Base-by-base conservation (phyloP, 768 basidiomycete genomes). In the Lactarius tabidus region DNA sequence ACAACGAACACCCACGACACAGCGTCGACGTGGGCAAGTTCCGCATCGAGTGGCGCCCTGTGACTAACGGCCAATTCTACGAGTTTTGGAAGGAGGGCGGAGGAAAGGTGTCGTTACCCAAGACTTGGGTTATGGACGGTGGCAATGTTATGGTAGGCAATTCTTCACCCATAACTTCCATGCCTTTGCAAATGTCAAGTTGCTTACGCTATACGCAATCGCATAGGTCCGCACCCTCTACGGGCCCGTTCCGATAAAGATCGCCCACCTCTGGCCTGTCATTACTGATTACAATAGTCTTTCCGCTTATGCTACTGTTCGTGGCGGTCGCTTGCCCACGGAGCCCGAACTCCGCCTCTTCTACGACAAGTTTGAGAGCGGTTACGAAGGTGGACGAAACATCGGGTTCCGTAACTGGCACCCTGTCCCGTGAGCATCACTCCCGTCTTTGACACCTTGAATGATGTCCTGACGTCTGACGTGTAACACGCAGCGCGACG, bases 321-420 rank as follows among this genome's bases (percentile, higher is more conserved):
- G 94, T 70, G 95, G 95, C n/a, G 97, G 96, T 1, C 85, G 97
- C 55, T 78, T 99, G 23, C 97, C 97, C 0, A 95, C 91, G 3
- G 93, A 97, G 75, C 80, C 87, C 0, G 97, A 98, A 77, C 82
- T 97, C 43, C 81, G 88, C 6, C 73, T 89, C 18, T 95, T 96
- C 78, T 81, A 86, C 70, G 85, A 90, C 71, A 85, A 83, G 71
- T 90, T 90, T 62, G 82, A 88, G 52, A 81, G 80, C 39, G 89
- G 90, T 0, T 91, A 87, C 62, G 88, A 86, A 68, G 89, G 88
- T 23, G 89, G 88, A 39, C 83, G 86, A 1, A 98, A 98, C 72
- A 73, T 87, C 57, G 96, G 94, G 1, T 92, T 96, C 74, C 83
- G 90, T 67, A 91, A 94, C 75, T 97, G 95, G 93, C 94, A 98